Evolutionary conservation across 2,329 filamentous ascomycete genomes (phyloP).

Genomic region (Colletotrichum sp.): DNA sequence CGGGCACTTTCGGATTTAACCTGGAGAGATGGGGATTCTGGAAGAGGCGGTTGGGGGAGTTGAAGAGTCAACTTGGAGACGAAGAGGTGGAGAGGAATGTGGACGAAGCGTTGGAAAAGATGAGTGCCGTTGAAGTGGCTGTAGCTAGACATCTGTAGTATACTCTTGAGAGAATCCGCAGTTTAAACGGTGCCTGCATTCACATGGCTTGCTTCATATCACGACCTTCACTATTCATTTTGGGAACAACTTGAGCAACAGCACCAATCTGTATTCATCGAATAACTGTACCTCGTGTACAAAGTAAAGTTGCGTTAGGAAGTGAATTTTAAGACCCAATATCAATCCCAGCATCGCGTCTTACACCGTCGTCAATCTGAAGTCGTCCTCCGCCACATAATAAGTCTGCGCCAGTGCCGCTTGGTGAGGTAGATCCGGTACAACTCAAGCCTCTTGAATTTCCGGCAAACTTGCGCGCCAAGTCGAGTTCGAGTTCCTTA

Average conservation of each 20-base stretch:
- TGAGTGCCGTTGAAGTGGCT: neutral
- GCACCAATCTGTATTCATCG: neutral
- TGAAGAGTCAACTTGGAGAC: neutral
- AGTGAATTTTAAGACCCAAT: neutral
- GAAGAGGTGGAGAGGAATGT: neutral
- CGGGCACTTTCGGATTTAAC: neutral
- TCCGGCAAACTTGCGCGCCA: slow-evolving; percentile 24
- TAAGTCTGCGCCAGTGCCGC: neutral
- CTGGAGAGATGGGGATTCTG: neutral
- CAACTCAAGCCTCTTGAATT: slow-evolving; percentile 48
- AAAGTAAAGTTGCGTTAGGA: neutral
- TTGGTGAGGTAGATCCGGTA: slow-evolving; percentile 44
- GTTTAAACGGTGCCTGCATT: too few species aligned
- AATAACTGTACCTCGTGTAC: neutral
- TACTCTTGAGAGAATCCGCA: too few species aligned
- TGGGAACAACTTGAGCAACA: neutral
- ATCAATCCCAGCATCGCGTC: rapidly evolving
- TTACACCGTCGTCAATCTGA: rapidly evolving
- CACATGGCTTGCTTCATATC: too few species aligned
- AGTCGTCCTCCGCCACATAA: neutral
- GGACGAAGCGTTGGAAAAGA: neutral
- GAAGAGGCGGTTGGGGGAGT: neutral
- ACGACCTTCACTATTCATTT: too few species aligned
- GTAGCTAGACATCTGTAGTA: neutral
- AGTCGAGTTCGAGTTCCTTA: too few species aligned